Evolutionary conservation across 2,329 filamentous ascomycete genomes (phyloP), one percentile per base, ranked within the genome.

Genomic region (Ilyonectria sp.): DNA sequence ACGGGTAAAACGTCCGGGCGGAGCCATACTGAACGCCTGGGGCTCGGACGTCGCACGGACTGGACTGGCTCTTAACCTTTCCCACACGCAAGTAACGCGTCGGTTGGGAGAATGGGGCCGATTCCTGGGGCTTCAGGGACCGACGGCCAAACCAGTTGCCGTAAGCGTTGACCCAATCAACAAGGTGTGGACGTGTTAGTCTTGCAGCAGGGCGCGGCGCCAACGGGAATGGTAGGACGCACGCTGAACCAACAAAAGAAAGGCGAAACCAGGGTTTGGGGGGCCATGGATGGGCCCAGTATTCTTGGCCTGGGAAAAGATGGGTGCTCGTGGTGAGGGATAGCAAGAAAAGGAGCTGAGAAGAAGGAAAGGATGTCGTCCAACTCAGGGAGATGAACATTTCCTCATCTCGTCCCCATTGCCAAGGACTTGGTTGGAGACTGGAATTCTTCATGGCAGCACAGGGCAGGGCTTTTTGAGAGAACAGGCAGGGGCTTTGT

Each of bases 1-100:
- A 23, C 57, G 62, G 69, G 55, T 46, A 66, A 66, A 55, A 65
- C 57, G 7, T 46, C 56, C 57, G 57, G 53, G 37, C 19, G 31
- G 60, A 62, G 58, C 37, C 31, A 11, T 9, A 15, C 21, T 21
- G 21, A 21, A 15, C n/a, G 6, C 26, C 49, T 33, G n/a, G 49
- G 6, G 6, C 26, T 52, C 49, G 8, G 26, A 52, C 47, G 17
- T 52, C 46, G 59, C 59, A 61, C 59, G 23, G 59, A 55, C 59
- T 40, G 21, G 47, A 33, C 11, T 33, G 31, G 31, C 31, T 9
- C 8, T 33, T 33, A 11, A 33, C 10, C 9, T 33, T 33, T 9
- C 8, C 31, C 4, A 33, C 11, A 33, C 31, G 31, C 8, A 33
- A 9, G 9, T 2, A 9, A 2, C 11, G 31, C 31, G 11, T 33